phyloP scores from a whole-genome alignment of 176 grass and related monocot species.

The Oryza longistaminata region DNA sequence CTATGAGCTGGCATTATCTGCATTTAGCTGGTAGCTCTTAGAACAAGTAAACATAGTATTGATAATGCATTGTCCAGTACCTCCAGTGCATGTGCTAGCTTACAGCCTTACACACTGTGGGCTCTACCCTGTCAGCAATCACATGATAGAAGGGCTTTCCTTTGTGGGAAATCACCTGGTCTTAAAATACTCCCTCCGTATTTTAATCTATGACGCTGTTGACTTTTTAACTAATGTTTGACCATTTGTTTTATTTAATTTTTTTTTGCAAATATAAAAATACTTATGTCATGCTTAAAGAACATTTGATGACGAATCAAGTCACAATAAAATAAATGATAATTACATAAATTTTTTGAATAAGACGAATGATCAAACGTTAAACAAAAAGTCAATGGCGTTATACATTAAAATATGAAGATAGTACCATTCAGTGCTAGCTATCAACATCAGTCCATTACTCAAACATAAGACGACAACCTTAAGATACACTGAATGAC shows the following conservation, averaged over 20 bases:
- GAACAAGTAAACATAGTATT: neutral
- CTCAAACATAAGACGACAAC: slow-evolving; percentile 23
- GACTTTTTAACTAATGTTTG: too few relatives aligned
- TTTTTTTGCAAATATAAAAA: too few relatives aligned
- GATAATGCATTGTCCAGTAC: neutral
- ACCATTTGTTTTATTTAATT: too few relatives aligned
- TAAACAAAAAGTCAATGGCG: too few relatives aligned
- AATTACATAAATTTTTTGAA: too few relatives aligned
- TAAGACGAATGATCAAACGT: too few relatives aligned
- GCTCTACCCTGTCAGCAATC: slow-evolving; percentile 7
- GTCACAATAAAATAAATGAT: too few relatives aligned
- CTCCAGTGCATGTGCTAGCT: slow-evolving; percentile 9
- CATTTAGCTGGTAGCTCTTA: neutral
- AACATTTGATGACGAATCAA: too few relatives aligned
- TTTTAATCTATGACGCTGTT: too few relatives aligned
- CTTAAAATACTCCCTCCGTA: too few relatives aligned
- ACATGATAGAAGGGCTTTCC: slow-evolving; percentile 31
- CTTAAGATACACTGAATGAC: slow-evolving; percentile 11
- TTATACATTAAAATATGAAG: too few relatives aligned
- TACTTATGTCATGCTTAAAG: too few relatives aligned
- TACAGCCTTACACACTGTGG: neutral
- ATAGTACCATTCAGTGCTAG: neutral
- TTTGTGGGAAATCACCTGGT: slow-evolving; percentile 35
- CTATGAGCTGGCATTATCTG: neutral
- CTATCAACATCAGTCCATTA: slow-evolving; percentile 27